Conservation (phyloP, 2,329 filamentous ascomycete species). For the Neopestalotiopsis rosae region DNA sequence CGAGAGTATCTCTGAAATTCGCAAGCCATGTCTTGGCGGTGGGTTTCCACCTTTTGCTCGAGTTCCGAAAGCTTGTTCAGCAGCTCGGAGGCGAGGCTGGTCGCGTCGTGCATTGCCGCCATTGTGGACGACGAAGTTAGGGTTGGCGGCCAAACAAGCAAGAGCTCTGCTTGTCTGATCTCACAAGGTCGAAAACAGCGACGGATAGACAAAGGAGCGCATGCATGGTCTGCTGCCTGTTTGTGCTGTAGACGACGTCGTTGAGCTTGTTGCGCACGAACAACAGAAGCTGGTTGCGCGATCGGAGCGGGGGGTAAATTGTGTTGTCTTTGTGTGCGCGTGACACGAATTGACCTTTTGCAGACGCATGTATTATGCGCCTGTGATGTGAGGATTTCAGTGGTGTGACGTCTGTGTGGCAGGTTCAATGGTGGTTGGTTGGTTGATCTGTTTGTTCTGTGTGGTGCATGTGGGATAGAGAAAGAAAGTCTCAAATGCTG, state of each 20-base stretch:
- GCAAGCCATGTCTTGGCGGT: slow-evolving; percentile 60
- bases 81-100: slow-evolving; percentile 56
- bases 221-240: slow-evolving; percentile 13
- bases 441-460: no score
- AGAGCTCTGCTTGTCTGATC: slow-evolving; percentile 15
- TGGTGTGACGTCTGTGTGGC: background rate
- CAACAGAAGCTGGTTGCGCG: slow-evolving; percentile 1
- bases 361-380: background rate
- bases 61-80: slow-evolving; percentile 60
- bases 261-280: background rate
- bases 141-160: background rate
- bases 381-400: background rate
- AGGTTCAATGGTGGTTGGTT: no score
- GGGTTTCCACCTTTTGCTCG: slow-evolving; percentile 60
- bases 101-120: slow-evolving; percentile 52
- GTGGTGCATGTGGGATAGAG: background rate
- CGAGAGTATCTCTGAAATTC: slow-evolving; percentile 63
- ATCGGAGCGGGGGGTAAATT: slow-evolving; percentile 14
- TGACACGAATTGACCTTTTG: background rate
- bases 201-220: slow-evolving; percentile 25
- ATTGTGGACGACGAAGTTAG: slow-evolving; percentile 22
- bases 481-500: background rate
- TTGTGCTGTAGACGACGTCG: background rate
- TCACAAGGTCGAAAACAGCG: slow-evolving; percentile 28
- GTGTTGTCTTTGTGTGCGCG: slow-evolving; percentile 1